Evolutionary conservation across 129 eudicot genomes (phyloP).

Genomic region (Saposhnikovia divaricata): DNA sequence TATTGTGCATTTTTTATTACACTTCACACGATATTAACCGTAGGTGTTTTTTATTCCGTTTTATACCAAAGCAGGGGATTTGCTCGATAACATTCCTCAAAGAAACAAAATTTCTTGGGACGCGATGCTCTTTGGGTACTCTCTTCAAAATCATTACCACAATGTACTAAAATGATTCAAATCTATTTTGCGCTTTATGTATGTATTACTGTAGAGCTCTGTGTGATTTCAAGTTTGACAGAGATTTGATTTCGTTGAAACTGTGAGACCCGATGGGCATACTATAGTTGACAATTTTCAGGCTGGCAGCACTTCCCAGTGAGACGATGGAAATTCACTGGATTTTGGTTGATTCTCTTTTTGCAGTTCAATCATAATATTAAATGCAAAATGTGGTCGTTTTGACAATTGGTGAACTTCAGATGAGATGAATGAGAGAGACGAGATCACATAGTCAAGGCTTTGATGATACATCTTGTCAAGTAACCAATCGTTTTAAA

Average conservation of each 20-base stretch:
- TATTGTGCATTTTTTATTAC: too few relatives aligned
- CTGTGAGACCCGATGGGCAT: constrained; percentile 43
- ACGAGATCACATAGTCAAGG: constrained; percentile 68
- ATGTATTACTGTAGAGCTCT: constrained; percentile 13
- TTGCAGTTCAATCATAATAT: constrained; percentile 48
- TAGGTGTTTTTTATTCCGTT: too few relatives aligned
- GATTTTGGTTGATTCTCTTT: constrained; percentile 40
- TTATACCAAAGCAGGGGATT: too few relatives aligned
- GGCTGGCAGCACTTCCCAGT: constrained; percentile 52
- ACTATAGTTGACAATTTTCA: constrained; percentile 57
- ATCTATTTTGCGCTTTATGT: too few relatives aligned
- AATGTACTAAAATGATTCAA: too few relatives aligned
- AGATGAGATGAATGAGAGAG: constrained; percentile 63
- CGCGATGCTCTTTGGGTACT: too few relatives aligned
- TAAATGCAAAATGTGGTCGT: constrained; percentile 72
- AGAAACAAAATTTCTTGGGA: too few relatives aligned
- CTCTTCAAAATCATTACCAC: too few relatives aligned
- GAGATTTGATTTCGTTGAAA: constrained; percentile 72
- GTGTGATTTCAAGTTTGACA: constrained; percentile 37
- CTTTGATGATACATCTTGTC: constrained; percentile 52
- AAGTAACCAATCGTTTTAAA: too few relatives aligned
- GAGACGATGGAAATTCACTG: constrained; percentile 67
- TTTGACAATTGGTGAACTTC: constrained; percentile 49
- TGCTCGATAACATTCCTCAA: too few relatives aligned
- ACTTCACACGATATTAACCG: too few relatives aligned